Conservation (phyloP, 192 early-diverging fungal species). For the Phycomyces nitens region DNA sequence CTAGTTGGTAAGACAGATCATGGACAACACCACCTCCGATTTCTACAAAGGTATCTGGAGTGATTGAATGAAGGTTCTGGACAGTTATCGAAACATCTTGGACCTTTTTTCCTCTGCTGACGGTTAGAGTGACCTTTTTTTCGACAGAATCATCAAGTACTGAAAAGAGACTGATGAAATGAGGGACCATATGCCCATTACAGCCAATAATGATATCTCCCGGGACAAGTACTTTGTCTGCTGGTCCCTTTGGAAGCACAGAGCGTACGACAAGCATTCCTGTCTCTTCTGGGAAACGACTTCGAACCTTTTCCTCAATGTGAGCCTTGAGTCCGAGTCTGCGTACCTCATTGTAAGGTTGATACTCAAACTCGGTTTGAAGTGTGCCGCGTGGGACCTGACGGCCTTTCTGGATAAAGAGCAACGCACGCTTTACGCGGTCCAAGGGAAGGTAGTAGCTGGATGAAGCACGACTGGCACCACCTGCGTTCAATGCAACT, state of each 20-base stretch:
- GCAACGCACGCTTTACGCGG: constrained; percentile 63
- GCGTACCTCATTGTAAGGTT: constrained; percentile 68
- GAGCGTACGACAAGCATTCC: constrained; percentile 67
- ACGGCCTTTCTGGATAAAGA: constrained; percentile 50
- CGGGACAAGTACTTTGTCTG: constrained; percentile 52
- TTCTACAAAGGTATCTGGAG: constrained; percentile 80
- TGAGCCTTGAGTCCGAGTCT: constrained; percentile 65
- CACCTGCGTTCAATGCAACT: constrained; percentile 73
- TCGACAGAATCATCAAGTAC: constrained; percentile 64
- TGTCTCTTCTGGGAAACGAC: constrained; percentile 57
- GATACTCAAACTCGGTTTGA: constrained; percentile 68
- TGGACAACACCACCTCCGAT: constrained; percentile 81
- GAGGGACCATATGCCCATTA: constrained; percentile 61
- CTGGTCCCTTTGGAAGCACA: constrained; percentile 69
- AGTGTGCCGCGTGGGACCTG: constrained; percentile 71
- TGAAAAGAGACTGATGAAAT: constrained; percentile 66
- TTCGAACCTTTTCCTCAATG: constrained; percentile 62
- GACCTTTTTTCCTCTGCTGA: constrained; percentile 54
- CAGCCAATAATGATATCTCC: constrained; percentile 72
- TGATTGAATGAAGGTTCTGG: constrained; percentile 73
- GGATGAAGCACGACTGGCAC: constrained; percentile 63
- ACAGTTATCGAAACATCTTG: constrained; percentile 47
- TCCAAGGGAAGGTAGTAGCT: constrained; percentile 77
- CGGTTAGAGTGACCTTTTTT: constrained; percentile 44
- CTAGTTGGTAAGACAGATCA: constrained; percentile 75